phyloP scores from a whole-genome alignment of 2,329 filamentous ascomycete species.

The Raffaelea deltoideospora region DNA sequence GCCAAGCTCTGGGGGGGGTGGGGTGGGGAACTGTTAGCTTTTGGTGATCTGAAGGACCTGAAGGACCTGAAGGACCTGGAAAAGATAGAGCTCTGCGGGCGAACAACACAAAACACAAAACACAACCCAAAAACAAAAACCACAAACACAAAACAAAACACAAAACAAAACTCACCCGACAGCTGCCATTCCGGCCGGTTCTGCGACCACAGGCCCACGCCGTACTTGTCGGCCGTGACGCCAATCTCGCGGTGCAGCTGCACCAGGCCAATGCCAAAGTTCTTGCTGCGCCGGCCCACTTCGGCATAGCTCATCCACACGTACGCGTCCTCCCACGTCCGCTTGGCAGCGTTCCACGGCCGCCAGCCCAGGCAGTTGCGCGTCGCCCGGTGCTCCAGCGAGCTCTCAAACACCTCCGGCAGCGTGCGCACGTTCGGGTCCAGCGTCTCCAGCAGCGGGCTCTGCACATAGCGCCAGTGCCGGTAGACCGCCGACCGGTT shows the following conservation, averaged over 20 bases:
- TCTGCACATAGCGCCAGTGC: constrained; percentile 63
- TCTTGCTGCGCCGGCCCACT: constrained; percentile 62
- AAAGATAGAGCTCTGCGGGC: too few relatives aligned
- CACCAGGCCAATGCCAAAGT: constrained; percentile 73
- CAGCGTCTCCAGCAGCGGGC: constrained; percentile 52
- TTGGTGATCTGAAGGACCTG: too few relatives aligned
- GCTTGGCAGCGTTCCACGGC: constrained; percentile 59
- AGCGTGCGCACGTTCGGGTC: constrained; percentile 57
- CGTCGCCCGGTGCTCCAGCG: constrained; percentile 47
- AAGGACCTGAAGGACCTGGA: too few relatives aligned
- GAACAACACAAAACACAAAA: too few relatives aligned
- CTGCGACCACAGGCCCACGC: constrained; percentile 72
- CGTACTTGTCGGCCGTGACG: constrained; percentile 51
- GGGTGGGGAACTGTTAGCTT: too few relatives aligned
- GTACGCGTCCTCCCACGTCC: constrained; percentile 60
- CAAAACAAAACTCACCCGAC: constrained; percentile 34
- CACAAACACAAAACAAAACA: background rate
- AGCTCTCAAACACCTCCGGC: constrained; percentile 66
- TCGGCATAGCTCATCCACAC: constrained; percentile 74
- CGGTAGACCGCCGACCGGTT: constrained; percentile 67
- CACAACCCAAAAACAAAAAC: too few relatives aligned
- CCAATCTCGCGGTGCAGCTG: constrained; percentile 65
- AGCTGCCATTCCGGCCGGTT: constrained; percentile 86
- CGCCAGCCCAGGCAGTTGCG: constrained; percentile 66
- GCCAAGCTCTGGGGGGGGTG: constrained; percentile 51